phyloP scores from a whole-genome alignment of 805 yeast species.

The Lipomyces spencermartinsiae region DNA sequence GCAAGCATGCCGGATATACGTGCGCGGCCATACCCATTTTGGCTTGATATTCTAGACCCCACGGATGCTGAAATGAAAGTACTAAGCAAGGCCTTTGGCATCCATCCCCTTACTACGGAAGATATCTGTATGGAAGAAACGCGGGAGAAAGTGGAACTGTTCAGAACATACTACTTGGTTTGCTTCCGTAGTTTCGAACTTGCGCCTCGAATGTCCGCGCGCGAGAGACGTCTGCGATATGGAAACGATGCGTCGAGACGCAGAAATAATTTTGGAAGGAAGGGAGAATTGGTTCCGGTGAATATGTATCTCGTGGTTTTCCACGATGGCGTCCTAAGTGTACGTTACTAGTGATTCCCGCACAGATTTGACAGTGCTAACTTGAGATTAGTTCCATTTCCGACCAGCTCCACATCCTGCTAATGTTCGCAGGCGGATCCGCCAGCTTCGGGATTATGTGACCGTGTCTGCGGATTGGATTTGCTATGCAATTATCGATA shows the following conservation, averaged over 20 bases:
- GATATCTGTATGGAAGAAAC: conserved; percentile 93
- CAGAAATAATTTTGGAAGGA: conserved; percentile 28
- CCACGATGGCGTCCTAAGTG: conserved; percentile 83
- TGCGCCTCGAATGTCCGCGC: conserved; percentile 51
- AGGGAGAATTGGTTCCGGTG: conserved; percentile 66
- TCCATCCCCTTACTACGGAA: conserved; percentile 95
- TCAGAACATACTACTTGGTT: conserved; percentile 87
- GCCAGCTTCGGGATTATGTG: conserved; percentile 83
- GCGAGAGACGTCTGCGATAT: conserved; percentile 41
- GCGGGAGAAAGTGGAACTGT: conserved; percentile 92
- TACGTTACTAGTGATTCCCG: background rate
- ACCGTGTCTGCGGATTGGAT: conserved; percentile 96
- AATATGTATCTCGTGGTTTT: conserved; percentile 93
- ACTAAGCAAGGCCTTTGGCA: conserved; percentile 85
- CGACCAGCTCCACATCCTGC: conserved; percentile 96
- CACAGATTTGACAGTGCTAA: background rate
- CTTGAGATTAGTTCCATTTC: conserved; percentile 69
- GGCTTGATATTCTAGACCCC: conserved; percentile 93
- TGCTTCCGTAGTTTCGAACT: conserved; percentile 88
- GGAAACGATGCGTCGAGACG: conserved; percentile 39
- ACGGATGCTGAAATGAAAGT: conserved; percentile 97
- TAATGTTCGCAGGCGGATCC: conserved; percentile 90
- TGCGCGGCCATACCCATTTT: conserved; percentile 44
- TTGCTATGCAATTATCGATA: conserved; percentile 94
- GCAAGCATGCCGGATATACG: conserved; percentile 10